Conservation (phyloP, 345 rosid species). For the Salix arbutifolia region DNA sequence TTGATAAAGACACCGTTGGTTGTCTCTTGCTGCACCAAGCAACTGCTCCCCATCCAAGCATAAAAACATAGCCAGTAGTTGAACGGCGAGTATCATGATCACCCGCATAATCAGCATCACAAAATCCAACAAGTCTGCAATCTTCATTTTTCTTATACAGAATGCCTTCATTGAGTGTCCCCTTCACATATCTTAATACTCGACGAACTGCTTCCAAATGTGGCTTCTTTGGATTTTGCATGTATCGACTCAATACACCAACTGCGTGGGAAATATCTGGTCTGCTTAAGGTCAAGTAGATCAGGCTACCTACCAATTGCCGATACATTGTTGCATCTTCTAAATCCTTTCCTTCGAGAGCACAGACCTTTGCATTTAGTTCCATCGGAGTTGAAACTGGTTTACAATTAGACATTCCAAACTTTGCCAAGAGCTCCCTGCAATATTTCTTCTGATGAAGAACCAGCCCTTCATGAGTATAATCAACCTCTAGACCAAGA, state of each 20-base stretch:
- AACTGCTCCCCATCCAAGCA: background rate
- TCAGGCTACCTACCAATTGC: background rate
- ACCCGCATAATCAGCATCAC: background rate
- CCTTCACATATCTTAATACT: background rate
- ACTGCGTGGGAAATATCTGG: background rate
- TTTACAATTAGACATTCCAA: background rate
- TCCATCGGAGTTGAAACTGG: background rate
- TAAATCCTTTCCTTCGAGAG: background rate
- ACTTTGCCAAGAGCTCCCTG: background rate
- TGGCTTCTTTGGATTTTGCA: conserved; percentile 10
- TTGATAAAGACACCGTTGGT: background rate
- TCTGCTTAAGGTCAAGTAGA: background rate
- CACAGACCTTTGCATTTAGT: background rate
- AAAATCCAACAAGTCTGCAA: background rate
- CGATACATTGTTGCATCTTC: conserved; percentile 9
- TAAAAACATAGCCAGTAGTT: background rate
- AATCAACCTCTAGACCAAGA: background rate
- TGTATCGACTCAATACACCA: background rate
- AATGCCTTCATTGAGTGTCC: background rate
- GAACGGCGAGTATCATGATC: background rate
- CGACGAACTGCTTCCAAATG: background rate
- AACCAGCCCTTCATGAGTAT: background rate
- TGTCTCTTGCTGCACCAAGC: background rate
- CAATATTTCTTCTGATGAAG: background rate
- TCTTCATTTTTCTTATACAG: background rate